Base-by-base conservation (phyloP, 2,329 filamentous ascomycete genomes). In the Ceratocystis eucalypticola region DNA sequence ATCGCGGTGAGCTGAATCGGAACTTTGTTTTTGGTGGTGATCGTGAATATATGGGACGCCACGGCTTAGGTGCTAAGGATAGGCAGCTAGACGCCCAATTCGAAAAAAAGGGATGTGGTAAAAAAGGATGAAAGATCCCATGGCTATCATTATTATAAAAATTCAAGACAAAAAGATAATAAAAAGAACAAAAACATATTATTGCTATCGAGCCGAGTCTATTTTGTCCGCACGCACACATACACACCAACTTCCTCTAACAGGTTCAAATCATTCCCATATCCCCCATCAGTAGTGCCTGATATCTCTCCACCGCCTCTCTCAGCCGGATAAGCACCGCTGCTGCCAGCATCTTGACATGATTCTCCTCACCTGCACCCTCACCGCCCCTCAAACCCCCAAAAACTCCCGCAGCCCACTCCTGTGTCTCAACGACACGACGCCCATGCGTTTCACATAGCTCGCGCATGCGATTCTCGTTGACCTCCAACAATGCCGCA, bases 361-460 rank as follows among this genome's bases (percentile, higher is more conserved):
- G 85, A 68, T 88, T 89, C 73, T 94, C 90, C 73, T 96, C 88
- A 46, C 79, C 76, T 22, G 79, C 77, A 63, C 79, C 79, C 0
- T 78, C 78, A 5, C 66, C 68, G 0, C 81, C 81, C 37, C 78
- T 76, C 6, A 77, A 78, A 44, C 78, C 78, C 68, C 88, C 84
- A 75, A 96, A 95, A 1, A 96, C 82, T 65, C 80, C 80, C 55
- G 85, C 82, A 1, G 89, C 88, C 94, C 94, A 99, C 72, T 91
- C 88, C 71, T 89, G 84, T 68, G 90, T 88, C 80, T 97, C 93
- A 64, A 96, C 80, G 25, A 97, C 77, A 74, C 93, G 86, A 66
- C 85, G 84, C 0, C 88, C 86, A 71, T 91, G 84, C 67, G 87
- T 84, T 68, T 86, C 84, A 62, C 90, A 93, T 2, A 99, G 74